Base-by-base conservation (phyloP, 2,329 filamentous ascomycete species). In the Metarhizium guizhouense region DNA sequence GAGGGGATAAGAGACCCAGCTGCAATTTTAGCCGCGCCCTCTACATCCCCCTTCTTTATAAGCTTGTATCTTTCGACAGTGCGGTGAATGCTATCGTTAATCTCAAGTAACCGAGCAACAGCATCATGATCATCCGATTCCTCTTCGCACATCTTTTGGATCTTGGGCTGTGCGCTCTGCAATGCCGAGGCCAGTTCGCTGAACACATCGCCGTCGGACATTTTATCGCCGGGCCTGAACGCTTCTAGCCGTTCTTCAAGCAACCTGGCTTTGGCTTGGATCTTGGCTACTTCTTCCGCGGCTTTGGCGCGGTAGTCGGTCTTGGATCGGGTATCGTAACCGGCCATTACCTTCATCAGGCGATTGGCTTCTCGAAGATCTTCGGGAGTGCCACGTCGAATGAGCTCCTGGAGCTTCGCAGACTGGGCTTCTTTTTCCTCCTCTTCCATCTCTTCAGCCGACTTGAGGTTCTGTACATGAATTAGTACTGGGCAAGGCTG, bases 121-220 rank as follows among this genome's bases (percentile, higher is more conserved):
- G 94, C 94, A 74, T 96, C 94, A 59, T 91, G 86, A 67, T 99
- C 94, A 59, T 97, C 93, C 11, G 92, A 96, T 68, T 99, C 94
- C 71, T 99, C 94, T 71, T 97, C 93, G 67, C 93, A 97, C 93
- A 99, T 99, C 74, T 90, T 96, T 69, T 97, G 93, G 61, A 99
- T 97, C 76, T 99, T 99, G 8, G 94, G 94, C 65, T 99, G 94
- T 2, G 94, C 94, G 67, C 88, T 96, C 69, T 90, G 89, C 49
- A 99, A 78, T 10, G 94, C 85, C 60, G 88, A 86, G 5, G 92
- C 92, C 54, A 99, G 80, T 76, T 99, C 94, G 77, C 92, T 81
- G 62, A 84, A 86, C 20, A 86, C 83, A 58, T 86, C 83, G 13
- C 82, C 82, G 18, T 86, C 83, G 20, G 72, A 68, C 73, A 97